Evolutionary conservation across 2,329 filamentous ascomycete species (phyloP).

Genomic region (Colletotrichum neosansevieriae): DNA sequence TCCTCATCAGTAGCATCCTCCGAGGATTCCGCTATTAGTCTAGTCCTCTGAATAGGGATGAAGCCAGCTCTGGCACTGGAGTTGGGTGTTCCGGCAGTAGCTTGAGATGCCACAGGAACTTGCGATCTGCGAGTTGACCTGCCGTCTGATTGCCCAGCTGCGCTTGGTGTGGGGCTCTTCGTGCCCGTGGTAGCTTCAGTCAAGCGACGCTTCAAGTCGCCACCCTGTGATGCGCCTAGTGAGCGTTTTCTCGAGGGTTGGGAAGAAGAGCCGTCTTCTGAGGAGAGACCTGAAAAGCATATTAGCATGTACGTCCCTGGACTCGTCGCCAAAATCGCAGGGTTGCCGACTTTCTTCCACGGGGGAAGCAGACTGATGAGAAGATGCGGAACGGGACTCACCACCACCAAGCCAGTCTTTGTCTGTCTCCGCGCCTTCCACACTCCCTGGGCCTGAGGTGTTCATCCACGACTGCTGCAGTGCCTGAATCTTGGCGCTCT

Average conservation of each 20-base stretch:
- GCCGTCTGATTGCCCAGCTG: not conserved
- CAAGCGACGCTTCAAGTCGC: constrained; percentile 16
- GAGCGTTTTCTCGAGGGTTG: constrained; percentile 22
- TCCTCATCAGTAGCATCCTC: constrained; percentile 39
- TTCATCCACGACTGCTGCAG: constrained; percentile 49
- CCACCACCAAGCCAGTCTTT: not conserved
- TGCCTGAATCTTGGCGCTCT: constrained; percentile 44
- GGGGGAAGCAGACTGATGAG: too few relatives aligned
- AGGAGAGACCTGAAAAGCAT: too few relatives aligned
- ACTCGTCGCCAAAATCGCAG: too few relatives aligned
- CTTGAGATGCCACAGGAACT: not conserved
- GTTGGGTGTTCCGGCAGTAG: not conserved
- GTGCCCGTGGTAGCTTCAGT: not conserved
- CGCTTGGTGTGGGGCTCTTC: not conserved
- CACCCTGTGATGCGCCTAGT: not conserved
- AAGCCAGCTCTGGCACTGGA: not conserved
- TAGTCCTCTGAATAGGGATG: not conserved
- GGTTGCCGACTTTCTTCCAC: too few relatives aligned
- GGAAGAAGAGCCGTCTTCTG: not conserved
- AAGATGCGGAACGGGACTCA: not conserved
- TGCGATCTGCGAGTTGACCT: not conserved
- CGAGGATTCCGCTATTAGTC: not conserved
- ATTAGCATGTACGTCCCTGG: too few relatives aligned
- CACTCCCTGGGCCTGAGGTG: not conserved
- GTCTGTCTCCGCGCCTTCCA: not conserved